Conservation (phyloP, 176 grass and related monocot species). For the Tillandsia leiboldiana region DNA sequence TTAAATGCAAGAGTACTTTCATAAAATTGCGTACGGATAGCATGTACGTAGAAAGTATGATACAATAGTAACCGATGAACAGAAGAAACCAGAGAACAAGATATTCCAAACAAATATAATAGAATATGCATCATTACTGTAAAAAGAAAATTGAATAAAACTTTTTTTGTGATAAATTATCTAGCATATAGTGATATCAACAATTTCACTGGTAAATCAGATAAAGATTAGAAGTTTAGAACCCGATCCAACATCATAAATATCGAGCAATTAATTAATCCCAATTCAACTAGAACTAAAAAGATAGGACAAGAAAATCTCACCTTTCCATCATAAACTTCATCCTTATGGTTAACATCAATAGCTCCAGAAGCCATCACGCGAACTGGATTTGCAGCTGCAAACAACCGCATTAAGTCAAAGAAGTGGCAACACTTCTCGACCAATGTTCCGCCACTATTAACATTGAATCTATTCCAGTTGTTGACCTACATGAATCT, state of each 20-base stretch:
- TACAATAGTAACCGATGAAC: no score
- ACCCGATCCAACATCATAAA: not conserved
- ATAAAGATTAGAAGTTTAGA: not conserved
- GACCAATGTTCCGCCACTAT: conserved; percentile 83
- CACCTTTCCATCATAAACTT: conserved; percentile 87
- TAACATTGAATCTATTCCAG: conserved; percentile 94
- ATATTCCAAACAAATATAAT: no score
- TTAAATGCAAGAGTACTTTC: no score
- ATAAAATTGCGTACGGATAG: no score
- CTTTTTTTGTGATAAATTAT: no score
- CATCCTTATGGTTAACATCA: conserved; percentile 91
- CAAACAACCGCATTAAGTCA: conserved; percentile 85
- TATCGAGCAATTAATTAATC: not conserved
- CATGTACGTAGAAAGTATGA: no score
- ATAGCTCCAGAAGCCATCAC: conserved; percentile 94
- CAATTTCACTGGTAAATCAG: no score
- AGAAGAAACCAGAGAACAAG: no score
- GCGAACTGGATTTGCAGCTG: conserved; percentile 74
- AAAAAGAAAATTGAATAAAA: no score
- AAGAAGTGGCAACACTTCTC: conserved; percentile 98
- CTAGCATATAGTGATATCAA: no score
- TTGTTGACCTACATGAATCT: conserved; percentile 62
- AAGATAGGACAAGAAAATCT: not conserved
- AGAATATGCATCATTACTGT: no score
- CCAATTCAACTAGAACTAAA: not conserved